Evolutionary conservation across 202 grass and related monocot genomes (phyloP).

Genomic region (Carex arenaria): DNA sequence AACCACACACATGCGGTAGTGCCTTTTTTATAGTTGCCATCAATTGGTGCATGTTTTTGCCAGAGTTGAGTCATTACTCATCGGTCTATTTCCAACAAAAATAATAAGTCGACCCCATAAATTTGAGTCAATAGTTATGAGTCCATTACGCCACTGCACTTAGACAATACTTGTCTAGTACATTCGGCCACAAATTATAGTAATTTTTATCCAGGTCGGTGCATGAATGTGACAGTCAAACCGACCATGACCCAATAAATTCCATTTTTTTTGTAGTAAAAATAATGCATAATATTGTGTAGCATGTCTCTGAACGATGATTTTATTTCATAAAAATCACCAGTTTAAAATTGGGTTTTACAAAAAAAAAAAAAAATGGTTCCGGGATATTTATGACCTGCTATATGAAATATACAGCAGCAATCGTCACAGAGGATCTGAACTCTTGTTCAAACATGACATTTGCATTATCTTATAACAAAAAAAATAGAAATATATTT

Average conservation of each 20-base stretch:
- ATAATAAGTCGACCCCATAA: neutral
- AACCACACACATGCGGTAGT: slow-evolving; percentile 3
- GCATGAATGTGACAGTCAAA: slow-evolving; percentile 23
- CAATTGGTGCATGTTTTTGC: neutral
- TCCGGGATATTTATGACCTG: neutral
- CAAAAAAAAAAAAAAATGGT: neutral
- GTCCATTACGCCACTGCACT: neutral
- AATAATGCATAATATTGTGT: neutral
- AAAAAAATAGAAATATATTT: neutral
- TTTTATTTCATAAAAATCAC: neutral
- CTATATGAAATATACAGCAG: neutral
- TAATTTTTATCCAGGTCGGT: slow-evolving; percentile 11
- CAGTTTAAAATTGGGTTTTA: neutral
- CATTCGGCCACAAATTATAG: neutral
- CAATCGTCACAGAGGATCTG: neutral
- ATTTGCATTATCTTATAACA: neutral
- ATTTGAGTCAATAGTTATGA: neutral
- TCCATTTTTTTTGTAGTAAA: neutral
- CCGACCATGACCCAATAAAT: neutral
- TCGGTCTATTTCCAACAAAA: slow-evolving; percentile 15
- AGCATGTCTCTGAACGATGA: neutral
- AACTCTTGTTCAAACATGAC: neutral
- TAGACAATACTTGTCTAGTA: slow-evolving; percentile 19
- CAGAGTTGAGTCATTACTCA: neutral
- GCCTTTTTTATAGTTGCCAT: slow-evolving; percentile 1